Conservation (phyloP, 331 rosid species). For the Cydonia oblonga region DNA sequence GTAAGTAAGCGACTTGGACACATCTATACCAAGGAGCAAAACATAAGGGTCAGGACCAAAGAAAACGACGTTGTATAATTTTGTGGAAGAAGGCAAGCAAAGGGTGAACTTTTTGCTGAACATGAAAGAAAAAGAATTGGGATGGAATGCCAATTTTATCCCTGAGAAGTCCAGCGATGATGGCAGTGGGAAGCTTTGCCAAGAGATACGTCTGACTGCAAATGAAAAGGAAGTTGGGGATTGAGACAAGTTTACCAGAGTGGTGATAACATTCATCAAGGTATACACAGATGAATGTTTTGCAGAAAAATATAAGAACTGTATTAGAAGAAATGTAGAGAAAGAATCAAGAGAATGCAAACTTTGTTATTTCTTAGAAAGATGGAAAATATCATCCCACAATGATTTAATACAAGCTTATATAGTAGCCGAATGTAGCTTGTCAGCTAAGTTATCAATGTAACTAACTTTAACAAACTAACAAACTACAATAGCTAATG, state of each 20-base stretch:
- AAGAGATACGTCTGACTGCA: slow-evolving; percentile 26
- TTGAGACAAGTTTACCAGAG: slow-evolving; percentile 13
- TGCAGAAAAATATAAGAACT: too few relatives aligned
- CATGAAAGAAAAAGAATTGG: slow-evolving; percentile 32
- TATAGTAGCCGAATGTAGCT: too few relatives aligned
- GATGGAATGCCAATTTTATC: slow-evolving; percentile 29
- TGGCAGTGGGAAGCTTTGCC: slow-evolving; percentile 26
- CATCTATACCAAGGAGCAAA: background rate
- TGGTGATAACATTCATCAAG: background rate
- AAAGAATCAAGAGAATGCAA: too few relatives aligned
- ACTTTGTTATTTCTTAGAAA: too few relatives aligned
- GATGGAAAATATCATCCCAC: too few relatives aligned
- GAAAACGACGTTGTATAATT: slow-evolving; percentile 20
- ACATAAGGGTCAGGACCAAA: background rate
- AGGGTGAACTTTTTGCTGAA: slow-evolving; percentile 24
- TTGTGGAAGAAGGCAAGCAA: slow-evolving; percentile 22
- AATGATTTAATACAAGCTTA: too few relatives aligned
- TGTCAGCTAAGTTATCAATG: too few relatives aligned
- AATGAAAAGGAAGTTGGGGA: slow-evolving; percentile 22
- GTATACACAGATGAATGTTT: too few relatives aligned
- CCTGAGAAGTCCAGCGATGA: slow-evolving; percentile 46
- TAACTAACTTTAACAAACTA: too few relatives aligned
- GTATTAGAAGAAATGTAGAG: too few relatives aligned
- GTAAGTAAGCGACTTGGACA: slow-evolving; percentile 23
- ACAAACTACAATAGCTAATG: too few relatives aligned